phyloP scores from a whole-genome alignment of 78 protist species.

The Planoprotostelium fungivorum region DNA sequence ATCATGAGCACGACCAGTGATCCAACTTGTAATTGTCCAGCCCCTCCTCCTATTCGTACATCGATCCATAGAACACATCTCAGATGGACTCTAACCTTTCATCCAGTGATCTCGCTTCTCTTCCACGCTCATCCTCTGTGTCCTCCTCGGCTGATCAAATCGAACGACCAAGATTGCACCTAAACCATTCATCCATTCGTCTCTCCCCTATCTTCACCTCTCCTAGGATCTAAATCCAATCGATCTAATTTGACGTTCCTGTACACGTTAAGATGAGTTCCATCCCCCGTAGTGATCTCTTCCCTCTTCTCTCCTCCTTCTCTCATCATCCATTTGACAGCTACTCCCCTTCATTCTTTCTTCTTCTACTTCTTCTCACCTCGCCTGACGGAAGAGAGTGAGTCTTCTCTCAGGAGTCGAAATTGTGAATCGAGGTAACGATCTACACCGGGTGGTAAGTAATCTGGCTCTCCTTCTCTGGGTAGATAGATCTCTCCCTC shows the following conservation, averaged over 20 bases:
- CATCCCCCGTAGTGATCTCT: conserved; percentile 7
- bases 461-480: neutral
- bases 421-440: conserved; percentile 52
- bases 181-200: neutral
- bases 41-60: neutral
- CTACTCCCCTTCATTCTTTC: conserved; percentile 9
- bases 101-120: too few relatives aligned
- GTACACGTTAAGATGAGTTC: neutral
- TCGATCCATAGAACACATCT: too few relatives aligned
- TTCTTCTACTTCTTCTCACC: conserved; percentile 2
- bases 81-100: too few relatives aligned
- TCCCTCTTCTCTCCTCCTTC: neutral
- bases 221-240: neutral
- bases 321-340: neutral
- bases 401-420: conserved; percentile 36
- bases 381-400: conserved; percentile 41
- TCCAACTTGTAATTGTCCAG: neutral
- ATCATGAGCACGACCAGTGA: neutral
- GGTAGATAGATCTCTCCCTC: neutral
- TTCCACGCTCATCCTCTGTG: neutral
- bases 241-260: neutral
- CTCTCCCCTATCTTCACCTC: too few relatives aligned
- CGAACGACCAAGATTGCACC: neutral
- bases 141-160: neutral
- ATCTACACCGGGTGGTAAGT: conserved; percentile 8